Evolutionary conservation across 495 filamentous ascomycete species (phyloP), one percentile per base, ranked within the genome.

Genomic region (Penicillium bialowiezense): DNA sequence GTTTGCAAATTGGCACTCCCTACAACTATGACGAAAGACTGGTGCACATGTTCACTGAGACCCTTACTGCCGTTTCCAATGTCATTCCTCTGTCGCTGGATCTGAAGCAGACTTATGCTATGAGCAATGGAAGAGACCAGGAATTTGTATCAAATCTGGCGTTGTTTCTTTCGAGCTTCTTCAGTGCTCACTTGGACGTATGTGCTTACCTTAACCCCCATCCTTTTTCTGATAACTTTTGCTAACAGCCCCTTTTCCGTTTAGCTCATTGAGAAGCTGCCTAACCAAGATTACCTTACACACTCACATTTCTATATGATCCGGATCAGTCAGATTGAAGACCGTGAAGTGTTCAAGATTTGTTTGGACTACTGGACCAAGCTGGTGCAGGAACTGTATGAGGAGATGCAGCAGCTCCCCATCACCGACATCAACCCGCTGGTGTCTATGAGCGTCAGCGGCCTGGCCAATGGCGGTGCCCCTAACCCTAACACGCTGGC

Each of bases 361-460:
- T 96, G 90, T 61, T 74, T 99, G 40, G 93, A 99, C 58, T 99
- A 99, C 70, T 99, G 93, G 93, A 95, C 95, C 17, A 96, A 96
- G 60, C 78, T 97, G 12, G 95, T 97, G n/a, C 90, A 95, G 56
- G 95, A 97, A 66, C 79, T 99, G 4, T 99, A 96, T 58, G 95
- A 99, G 66, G 95, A 97, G 73, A 97, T 97, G 91, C 95, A 97
- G 64, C 77, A 86, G 21, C 78, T 97, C 4, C 95, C 93, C 1
- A 86, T 97, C 39, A 89, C 86, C 12, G 95, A 99, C 51, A 78
- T 93, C 49, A 96, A 91, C 60, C 90, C 91, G 4, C 77, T 97
- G 13, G 79, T 93, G 52, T 84, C 80, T 55, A 84, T 92, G 76
- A 84, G 85, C 19, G 72, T 87, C 37, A 83, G 81, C 50, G 84